Evolutionary conservation across 2,329 filamentous ascomycete genomes (phyloP).

Genomic region (Cytospora paraplurivora): DNA sequence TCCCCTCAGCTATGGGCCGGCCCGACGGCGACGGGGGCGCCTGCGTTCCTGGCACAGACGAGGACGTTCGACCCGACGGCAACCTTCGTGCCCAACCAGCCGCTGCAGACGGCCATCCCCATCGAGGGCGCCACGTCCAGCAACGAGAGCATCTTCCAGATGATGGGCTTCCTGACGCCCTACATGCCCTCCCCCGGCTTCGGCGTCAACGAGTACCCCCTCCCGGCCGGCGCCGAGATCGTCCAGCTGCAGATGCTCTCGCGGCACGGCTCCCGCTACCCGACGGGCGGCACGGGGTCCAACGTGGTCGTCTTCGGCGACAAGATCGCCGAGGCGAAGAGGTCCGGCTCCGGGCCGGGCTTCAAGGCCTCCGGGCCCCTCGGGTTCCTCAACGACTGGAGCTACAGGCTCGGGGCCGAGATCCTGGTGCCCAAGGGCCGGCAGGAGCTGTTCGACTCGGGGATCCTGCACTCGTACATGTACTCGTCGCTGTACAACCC

Average conservation of each 20-base stretch:
- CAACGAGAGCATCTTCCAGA: constrained; percentile 68
- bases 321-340: constrained; percentile 57
- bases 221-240: constrained; percentile 68
- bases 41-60: constrained; percentile 72
- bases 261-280: constrained; percentile 74
- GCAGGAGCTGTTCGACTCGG: constrained; percentile 71
- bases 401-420: constrained; percentile 68
- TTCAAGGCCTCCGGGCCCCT: constrained; percentile 61
- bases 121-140: constrained; percentile 60
- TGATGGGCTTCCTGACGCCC: constrained; percentile 70
- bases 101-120: constrained; percentile 70
- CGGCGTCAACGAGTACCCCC: constrained; percentile 70
- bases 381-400: constrained; percentile 70
- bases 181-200: constrained; percentile 74
- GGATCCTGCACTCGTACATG: constrained; percentile 69
- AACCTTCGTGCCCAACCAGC: constrained; percentile 68
- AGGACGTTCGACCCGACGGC: constrained; percentile 66
- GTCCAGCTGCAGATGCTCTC: constrained; percentile 73
- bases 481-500: constrained; percentile 73
- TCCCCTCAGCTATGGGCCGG: constrained; percentile 62
- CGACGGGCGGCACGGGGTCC: constrained; percentile 55
- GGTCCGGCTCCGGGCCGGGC: constrained; percentile 30
- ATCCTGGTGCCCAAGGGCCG: constrained; percentile 71
- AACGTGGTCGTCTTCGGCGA: constrained; percentile 58
- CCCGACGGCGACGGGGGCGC: constrained; percentile 68